Evolutionary conservation across 2,329 filamentous ascomycete species (phyloP).

Genomic region (Amauroascus verrucosus): DNA sequence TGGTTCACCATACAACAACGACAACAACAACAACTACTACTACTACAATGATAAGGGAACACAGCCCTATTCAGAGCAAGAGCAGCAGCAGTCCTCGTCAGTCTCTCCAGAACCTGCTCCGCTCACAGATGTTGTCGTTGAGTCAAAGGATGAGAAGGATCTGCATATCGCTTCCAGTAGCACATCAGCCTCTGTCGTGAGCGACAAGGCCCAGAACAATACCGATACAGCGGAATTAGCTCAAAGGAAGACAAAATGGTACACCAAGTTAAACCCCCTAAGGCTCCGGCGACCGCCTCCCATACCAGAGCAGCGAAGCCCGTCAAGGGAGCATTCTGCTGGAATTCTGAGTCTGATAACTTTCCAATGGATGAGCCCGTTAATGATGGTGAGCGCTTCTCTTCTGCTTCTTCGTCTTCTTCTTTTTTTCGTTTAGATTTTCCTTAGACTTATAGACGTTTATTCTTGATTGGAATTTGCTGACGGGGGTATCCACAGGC

Average conservation of each 20-base stretch:
- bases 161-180: not conserved
- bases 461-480: not conserved
- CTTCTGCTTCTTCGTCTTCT: not conserved
- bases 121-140: not conserved
- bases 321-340: conserved; percentile 62
- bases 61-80: not conserved
- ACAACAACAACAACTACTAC: too few relatives aligned
- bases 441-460: too few relatives aligned
- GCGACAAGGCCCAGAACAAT: not conserved
- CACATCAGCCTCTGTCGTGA: not conserved
- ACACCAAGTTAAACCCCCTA: conserved; percentile 35
- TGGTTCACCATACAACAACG: not conserved
- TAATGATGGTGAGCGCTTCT: conserved; percentile 63
- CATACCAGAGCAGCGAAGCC: conserved; percentile 43
- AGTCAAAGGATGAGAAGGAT: not conserved
- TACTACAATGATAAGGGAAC: not conserved
- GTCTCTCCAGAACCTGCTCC: not conserved
- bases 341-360: conserved; percentile 63
- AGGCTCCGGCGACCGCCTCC: conserved; percentile 44
- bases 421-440: not conserved
- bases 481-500: conserved; percentile 40
- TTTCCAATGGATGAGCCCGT: conserved; percentile 81
- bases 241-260: conserved; percentile 26
- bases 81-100: not conserved
- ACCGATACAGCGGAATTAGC: not conserved